Conservation (phyloP, 176 grass and related monocot species). For the Eleusine indica region DNA sequence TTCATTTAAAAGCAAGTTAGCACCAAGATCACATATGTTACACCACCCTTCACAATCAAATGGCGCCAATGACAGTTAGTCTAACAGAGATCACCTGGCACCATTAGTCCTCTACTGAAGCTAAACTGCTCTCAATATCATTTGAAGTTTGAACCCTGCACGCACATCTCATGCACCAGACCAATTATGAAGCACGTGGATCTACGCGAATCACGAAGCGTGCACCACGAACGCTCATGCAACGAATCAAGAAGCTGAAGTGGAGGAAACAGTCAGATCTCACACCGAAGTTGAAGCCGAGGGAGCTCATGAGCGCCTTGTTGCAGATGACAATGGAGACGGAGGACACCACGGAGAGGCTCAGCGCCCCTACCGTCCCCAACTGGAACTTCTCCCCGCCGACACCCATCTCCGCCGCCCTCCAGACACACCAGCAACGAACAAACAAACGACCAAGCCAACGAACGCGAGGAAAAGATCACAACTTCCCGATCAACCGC, state of each 20-base stretch:
- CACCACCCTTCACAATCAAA: background rate
- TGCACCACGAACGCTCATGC: background rate
- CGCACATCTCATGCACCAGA: background rate
- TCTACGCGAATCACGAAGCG: slow-evolving; percentile 18
- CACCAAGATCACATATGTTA: slow-evolving; percentile 20
- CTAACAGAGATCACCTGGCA: background rate
- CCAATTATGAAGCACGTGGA: background rate
- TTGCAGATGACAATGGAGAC: slow-evolving; percentile 99
- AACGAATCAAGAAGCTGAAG: background rate
- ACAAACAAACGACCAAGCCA: background rate
- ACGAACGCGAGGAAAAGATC: slow-evolving; percentile 25
- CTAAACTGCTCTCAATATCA: background rate
- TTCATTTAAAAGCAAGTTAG: slow-evolving; percentile 16
- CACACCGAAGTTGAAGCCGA: slow-evolving; percentile 94
- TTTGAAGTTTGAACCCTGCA: background rate
- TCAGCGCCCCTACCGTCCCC: slow-evolving; percentile 90
- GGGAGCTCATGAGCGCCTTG: slow-evolving; percentile 95
- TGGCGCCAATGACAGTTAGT: background rate
- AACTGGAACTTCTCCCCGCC: slow-evolving; percentile 85
- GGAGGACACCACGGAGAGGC: slow-evolving; percentile 92
- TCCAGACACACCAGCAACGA: slow-evolving; percentile 2
- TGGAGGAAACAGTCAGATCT: slow-evolving; percentile 58
- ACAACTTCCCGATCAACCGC: slow-evolving; percentile 23
- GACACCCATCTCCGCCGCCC: slow-evolving; percentile 65
- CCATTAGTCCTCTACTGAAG: slow-evolving; percentile 21